Evolutionary conservation across 106 monocot species (phyloP).

Genomic region (Allium sativum): DNA sequence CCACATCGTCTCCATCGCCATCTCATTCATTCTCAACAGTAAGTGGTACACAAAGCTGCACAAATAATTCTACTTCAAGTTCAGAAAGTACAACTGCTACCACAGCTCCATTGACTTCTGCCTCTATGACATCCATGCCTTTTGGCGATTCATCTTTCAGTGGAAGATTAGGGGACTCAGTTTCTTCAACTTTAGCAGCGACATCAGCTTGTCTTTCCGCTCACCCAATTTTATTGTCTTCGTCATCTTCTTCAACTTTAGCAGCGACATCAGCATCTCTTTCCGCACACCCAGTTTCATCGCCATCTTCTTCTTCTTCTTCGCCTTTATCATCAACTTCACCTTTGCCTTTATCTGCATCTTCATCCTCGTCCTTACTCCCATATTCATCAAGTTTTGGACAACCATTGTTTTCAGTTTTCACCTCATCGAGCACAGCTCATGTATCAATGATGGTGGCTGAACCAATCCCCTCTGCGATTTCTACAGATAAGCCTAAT

Average conservation of each 20-base stretch:
- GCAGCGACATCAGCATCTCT: too few relatives aligned
- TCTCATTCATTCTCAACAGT: background rate
- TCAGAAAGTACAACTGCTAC: slow-evolving; percentile 5
- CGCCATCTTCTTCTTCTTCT: background rate
- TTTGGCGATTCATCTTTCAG: slow-evolving; percentile 8
- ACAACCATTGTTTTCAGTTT: background rate
- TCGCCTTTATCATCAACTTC: background rate
- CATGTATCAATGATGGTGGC: slow-evolving; percentile 1
- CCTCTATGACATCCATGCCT: background rate
- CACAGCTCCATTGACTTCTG: background rate
- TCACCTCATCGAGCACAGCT: slow-evolving; percentile 4
- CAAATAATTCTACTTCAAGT: slow-evolving; percentile 2
- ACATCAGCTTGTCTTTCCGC: background rate
- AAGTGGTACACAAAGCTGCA: slow-evolving; percentile 3
- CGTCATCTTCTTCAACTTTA: slow-evolving; percentile 6
- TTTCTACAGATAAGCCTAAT: background rate
- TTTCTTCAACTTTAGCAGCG: background rate
- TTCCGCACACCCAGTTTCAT: background rate
- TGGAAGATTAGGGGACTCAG: background rate
- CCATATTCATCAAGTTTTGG: slow-evolving; percentile 13
- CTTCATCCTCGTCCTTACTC: slow-evolving; percentile 2
- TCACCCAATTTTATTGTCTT: background rate
- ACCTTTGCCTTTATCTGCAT: background rate
- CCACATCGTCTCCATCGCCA: background rate
- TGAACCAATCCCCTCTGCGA: slow-evolving; percentile 2